Evolutionary conservation across 257 asterid species (phyloP), one percentile per base, ranked within the genome.

Genomic region (Cordia subcordata): DNA sequence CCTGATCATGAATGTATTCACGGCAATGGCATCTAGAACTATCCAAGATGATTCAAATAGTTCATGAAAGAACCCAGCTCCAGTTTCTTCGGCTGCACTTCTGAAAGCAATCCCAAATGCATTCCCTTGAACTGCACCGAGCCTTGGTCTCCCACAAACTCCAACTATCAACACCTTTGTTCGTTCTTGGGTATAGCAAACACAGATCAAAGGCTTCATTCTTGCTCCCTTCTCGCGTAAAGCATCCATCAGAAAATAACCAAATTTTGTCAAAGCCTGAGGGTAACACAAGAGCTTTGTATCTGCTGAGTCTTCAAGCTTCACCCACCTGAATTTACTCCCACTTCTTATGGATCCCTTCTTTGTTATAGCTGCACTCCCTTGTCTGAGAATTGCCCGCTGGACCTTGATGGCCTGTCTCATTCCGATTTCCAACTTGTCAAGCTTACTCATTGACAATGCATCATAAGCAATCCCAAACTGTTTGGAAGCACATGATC

Each of bases 11-110:
- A 93, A 93, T n/a, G 84, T 69, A 73, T 93, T 93, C 61, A 90
- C 90, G 53, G 92, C 88, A 58, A 58, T 65, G 6, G 96, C 86
- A 57, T 93, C 96, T 78, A 93, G 69, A 68, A 93, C 94, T 18
- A 90, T 83, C 99, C 97, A 90, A 1, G 99, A 93, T 0, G 96
- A 89, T 66, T 93, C 99, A 37, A 93, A 93, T 11, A 93, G 87
- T 75, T 93, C 99, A n/a, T 93, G 97, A 49, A 93, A 90, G 68
- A 81, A 89, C 78, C 88, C 99, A 8, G 88, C 83, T 58, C 95
- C 95, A 0, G 96, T 93, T 69, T 87, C 95, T 69, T 84, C 97
- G 33, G 99, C 97, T 18, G 96, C 87, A 55, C 82, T 77, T 74
- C 95, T 79, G 72, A 93, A 93, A 51, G 99, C 97, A 53, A 87